A percentile compares a stretch with the other conserved stretches of the same genome.
phyloP scores from a whole-genome alignment of 1,139 yeast species.

The Candida sp. region DNA sequence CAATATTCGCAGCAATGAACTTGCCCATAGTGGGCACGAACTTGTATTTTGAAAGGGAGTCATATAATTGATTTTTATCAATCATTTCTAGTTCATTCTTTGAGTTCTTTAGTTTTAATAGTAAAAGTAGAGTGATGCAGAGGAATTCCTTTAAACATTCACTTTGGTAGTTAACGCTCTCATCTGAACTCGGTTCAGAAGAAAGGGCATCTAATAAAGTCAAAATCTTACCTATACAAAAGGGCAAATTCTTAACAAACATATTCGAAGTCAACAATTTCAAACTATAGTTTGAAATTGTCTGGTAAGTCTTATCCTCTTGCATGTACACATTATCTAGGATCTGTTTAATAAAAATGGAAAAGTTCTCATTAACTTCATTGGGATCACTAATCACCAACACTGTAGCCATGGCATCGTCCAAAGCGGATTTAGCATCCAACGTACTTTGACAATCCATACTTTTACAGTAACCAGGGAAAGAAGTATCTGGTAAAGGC shows the following conservation, averaged over 20 bases:
- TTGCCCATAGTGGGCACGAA: slow-evolving; percentile 45
- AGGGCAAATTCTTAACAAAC: slow-evolving; percentile 32
- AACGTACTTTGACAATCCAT: no score
- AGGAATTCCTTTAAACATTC: slow-evolving; percentile 33
- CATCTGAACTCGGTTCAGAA: slow-evolving; percentile 7
- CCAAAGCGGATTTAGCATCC: slow-evolving; percentile 6
- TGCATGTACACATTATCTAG: slow-evolving; percentile 25
- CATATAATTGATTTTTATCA: slow-evolving; percentile 19
- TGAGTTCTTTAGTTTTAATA: slow-evolving; percentile 31
- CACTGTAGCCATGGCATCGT: slow-evolving; percentile 18
- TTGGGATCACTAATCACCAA: slow-evolving; percentile 36
- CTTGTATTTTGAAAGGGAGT: slow-evolving; percentile 34
- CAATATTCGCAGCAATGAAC: slow-evolving; percentile 30
- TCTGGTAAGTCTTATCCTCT: slow-evolving; percentile 21
- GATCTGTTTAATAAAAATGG: slow-evolving; percentile 31
- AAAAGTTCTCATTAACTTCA: slow-evolving; percentile 40
- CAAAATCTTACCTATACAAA: slow-evolving; percentile 41
- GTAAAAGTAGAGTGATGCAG: slow-evolving; percentile 30
- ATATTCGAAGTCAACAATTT: slow-evolving; percentile 36
- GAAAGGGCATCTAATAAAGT: slow-evolving; percentile 33
- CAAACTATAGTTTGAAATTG: slow-evolving; percentile 32
- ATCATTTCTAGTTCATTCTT: slow-evolving; percentile 12
- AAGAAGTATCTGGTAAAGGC: neutral
- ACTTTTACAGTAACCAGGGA: neutral
- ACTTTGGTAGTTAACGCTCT: slow-evolving; percentile 15